Evolutionary conservation across 2,329 filamentous ascomycete species (phyloP).

Genomic region (Calonectria crousiana): DNA sequence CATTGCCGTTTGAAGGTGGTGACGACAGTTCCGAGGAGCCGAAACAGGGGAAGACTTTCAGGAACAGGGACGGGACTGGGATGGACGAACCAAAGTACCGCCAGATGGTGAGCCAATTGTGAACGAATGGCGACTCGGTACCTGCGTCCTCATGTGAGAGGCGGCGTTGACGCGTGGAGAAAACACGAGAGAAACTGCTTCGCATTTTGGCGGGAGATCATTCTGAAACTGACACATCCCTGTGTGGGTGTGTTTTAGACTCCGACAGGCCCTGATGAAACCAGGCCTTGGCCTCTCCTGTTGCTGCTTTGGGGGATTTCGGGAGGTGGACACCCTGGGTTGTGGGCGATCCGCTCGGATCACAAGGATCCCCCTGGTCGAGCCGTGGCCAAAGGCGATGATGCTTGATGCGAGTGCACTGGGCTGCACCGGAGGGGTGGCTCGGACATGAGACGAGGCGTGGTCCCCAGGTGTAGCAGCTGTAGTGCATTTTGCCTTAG

Average conservation of each 20-base stretch:
- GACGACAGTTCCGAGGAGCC: constrained; percentile 2
- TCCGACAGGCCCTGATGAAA: constrained; percentile 18
- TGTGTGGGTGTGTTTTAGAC: constrained; percentile 15
- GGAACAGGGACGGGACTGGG: not conserved
- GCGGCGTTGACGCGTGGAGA: constrained; percentile 8
- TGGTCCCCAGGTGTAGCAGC: constrained; percentile 26
- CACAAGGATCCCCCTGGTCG: not conserved
- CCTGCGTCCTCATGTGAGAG: not conserved
- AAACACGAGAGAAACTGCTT: constrained; percentile 4
- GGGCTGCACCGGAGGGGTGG: not conserved
- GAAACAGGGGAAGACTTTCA: constrained; percentile 16
- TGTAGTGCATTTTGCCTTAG: constrained; percentile 20
- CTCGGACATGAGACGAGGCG: constrained; percentile 34
- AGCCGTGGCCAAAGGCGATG: not conserved
- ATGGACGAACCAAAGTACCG: not conserved
- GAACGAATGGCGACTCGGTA: not conserved
- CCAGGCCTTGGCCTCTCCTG: constrained; percentile 15
- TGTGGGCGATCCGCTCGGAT: constrained; percentile 13
- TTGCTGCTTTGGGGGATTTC: constrained; percentile 14
- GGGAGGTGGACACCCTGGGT: not conserved
- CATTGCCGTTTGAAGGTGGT: not conserved
- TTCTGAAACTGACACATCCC: constrained; percentile 20
- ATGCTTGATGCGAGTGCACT: not conserved
- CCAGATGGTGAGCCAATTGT: not conserved
- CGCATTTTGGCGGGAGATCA: constrained; percentile 14